phyloP scores from a whole-genome alignment of 2,329 filamentous ascomycete genomes.

The Byssochlamys sp. region DNA sequence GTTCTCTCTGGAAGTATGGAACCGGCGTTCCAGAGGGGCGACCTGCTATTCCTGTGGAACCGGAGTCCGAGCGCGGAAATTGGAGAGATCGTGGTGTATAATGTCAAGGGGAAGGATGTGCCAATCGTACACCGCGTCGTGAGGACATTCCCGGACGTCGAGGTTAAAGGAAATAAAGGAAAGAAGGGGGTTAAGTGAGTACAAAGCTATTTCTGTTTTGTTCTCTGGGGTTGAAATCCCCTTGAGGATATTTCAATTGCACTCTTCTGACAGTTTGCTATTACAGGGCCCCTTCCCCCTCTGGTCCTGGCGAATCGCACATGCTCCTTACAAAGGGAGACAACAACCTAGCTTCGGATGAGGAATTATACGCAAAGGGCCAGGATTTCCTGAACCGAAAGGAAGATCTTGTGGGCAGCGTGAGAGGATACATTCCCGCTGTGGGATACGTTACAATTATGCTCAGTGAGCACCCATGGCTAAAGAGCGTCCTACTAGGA shows the following conservation, averaged over 20 bases:
- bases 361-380: constrained; percentile 73
- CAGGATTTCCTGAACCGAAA: constrained; percentile 76
- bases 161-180: constrained; percentile 25
- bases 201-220: neutral
- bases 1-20: constrained; percentile 61
- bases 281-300: constrained; percentile 12
- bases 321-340: constrained; percentile 91
- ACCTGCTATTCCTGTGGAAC: constrained; percentile 57
- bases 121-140: constrained; percentile 93
- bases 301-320: constrained; percentile 16
- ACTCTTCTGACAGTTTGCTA: constrained; percentile 1
- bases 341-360: constrained; percentile 90
- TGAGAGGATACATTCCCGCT: constrained; percentile 83
- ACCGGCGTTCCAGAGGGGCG: constrained; percentile 56
- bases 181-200: constrained; percentile 17
- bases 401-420: constrained; percentile 85
- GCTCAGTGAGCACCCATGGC: constrained; percentile 88
- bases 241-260: neutral
- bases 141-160: constrained; percentile 50
- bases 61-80: constrained; percentile 52
- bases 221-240: neutral
- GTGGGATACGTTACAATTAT: constrained; percentile 96
- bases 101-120: constrained; percentile 86
- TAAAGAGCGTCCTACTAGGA: constrained; percentile 89
- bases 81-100: constrained; percentile 69